Evolutionary conservation across 805 yeast genomes (phyloP), one percentile per base, ranked within the genome.

Genomic region (Lachancea thermotolerans): DNA sequence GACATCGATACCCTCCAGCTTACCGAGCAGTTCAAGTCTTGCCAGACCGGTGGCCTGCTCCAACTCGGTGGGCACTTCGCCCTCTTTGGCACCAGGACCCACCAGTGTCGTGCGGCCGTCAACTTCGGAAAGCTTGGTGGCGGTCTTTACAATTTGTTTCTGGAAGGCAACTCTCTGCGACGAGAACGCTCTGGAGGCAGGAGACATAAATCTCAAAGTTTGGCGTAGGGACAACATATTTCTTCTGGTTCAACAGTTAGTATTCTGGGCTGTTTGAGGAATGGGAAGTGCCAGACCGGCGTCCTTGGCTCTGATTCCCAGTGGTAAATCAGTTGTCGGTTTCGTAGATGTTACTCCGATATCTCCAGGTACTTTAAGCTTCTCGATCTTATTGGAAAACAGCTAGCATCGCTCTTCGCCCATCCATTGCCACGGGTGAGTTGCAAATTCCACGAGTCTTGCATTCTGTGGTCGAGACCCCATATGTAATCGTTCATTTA

Each of bases 31-130:
- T 77, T 93, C 99, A 57, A 90, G 77, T 81, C 99, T 89, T 72
- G 86, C 98, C 64, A 91, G 75, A 85, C 99, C 99, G 42, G 99
- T 93, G 60, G 97, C 89, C 75, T 91, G 98, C 62, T 93, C 96
- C 56, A 86, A 66, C 69, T 90, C 96, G 49, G 95, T 81, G 67
- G 98, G 97, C 64, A 93, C 82, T 41, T 82, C 74, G 56, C 91
- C 95, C 57, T 78, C 76, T 56, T 73, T 69, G 54, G 95, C 95
- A 79, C 97, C 98, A 45, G 85, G 81, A 68, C 97, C 96, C 57
- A 89, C 78, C 68, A 91, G 78, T 45, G 88, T 75, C 54, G 76
- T 79, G 42, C 81, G 77, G 62, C 87, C 88, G 43, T 79, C 75
- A 57, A 91, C 95, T 67, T 91, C 95, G 46, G 82, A 71, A 59